Evolutionary conservation across 73 alveolate genomes (phyloP), one percentile per base, ranked within the genome.

Genomic region (Breviolum minutum): DNA sequence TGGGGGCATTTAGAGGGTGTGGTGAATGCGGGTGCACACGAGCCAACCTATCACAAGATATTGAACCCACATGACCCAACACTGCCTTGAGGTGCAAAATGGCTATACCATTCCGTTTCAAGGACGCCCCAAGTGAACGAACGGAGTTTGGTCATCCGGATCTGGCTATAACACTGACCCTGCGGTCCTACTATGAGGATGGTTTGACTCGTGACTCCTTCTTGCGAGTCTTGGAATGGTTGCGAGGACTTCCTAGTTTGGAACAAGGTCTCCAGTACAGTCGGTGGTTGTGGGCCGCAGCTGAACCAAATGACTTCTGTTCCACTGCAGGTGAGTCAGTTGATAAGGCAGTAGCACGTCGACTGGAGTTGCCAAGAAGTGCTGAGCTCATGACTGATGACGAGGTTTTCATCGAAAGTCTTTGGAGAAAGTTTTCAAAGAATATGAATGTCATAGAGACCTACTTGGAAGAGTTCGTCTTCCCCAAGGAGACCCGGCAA

Each of bases 81-180:
- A 40, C 54, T 40, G 54, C 54, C 54, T 40, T 3, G 54, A 40
- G 85, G 40, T 63, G 90, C 27, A 66, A 73, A 32, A 73, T 87
- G 87, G 99, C 99, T 60, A 66, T 98, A 32, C 99, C 99, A 17
- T 98, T 89, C 79, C 99, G 99, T 61, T 98, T 90, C 91, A 98
- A 98, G 24, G 99, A 98, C 95, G 96, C 88, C n/a, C 99, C 99
- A 11, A 84, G 99, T 40, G 99, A 98, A 48, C 71, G 99, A 64
- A 76, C 99, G 27, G 99, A 98, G 95, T 98, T 89, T 90, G 95
- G 95, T 29, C 99, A 98, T n/a, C 99, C 99, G 10, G 99, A 98
- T 90, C 62, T 98, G 73, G 94, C 95, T 89, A 89, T 98, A n/a
- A 84, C 95, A 24, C 77, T 98, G 74, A 98, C 99, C 68, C 69